Base-by-base conservation (phyloP, 257 asterid species). In the Solanum chaucha region DNA sequence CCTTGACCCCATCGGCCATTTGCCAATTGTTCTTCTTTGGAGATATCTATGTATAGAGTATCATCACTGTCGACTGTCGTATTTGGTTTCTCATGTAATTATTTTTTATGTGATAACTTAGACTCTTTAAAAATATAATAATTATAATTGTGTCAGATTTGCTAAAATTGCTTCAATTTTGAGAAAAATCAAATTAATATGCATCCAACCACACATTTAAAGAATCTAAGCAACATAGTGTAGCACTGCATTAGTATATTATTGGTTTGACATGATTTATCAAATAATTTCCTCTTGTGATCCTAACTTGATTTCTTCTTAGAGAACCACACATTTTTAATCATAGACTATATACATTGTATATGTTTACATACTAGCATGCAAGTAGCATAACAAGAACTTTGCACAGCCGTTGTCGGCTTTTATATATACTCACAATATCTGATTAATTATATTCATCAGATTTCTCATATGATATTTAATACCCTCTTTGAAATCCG, bases 401-500 rank as follows among this genome's bases (percentile, higher is more conserved):
- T 61, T 61, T 61, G 12, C 28, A 22, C 6, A 61, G 8, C 8
- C 3, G 20, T 14, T 5, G 19, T 14, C 59, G 3, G 59, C 8
- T 48, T 48, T 48, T 48, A 14, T 14, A 48, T 48, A 48, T 14
- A 48, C 19, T 48, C 8, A 0, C 58, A 48, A 38, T 38, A 48
- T 48, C 20, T 6, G 2, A 61, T 0, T 51, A 2, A 15, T 51
- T 51, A 61, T 22, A 22, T 12, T 59, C 28, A 8, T 10, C n/a
- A 20, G 3, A 0, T 20, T 59, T 22, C 1, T n/a, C 14, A 4
- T 4, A 1, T 1, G 30, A 61, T n/a, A n/a, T 61, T 61, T 10
- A 2, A n/a, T 51, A 51, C 0, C 22, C 3, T 15, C 1, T 51
- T 2, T 51, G 5, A n/a, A n/a, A 9, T n/a, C 0, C 15, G 1